These are phyloP conservation scores for Amyloporia xantha DNA, from an alignment of 768 basidiomycete genomes.

Conservation along the genomic window DNA sequence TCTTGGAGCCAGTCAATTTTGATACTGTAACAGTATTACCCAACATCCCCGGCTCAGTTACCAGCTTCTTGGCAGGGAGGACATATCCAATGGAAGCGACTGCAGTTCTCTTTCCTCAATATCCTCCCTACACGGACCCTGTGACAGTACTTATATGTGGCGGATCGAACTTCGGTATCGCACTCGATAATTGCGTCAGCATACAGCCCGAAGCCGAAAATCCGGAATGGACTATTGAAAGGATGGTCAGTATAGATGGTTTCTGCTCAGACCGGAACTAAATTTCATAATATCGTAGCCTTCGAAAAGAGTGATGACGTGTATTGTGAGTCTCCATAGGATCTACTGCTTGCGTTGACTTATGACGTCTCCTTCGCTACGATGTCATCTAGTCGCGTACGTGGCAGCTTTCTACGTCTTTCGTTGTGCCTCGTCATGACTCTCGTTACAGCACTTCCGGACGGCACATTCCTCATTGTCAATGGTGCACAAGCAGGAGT, in stretches of 20 bases:
- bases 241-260: conserved; percentile 56
- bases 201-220: conserved; percentile 59
- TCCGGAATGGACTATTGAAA: conserved; percentile 64
- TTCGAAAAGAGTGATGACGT: conserved; percentile 68
- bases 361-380: not conserved
- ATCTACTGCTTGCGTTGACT: not conserved
- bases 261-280: not conserved
- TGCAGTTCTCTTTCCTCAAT: conserved; percentile 61
- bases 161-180: conserved; percentile 54
- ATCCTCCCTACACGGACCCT: conserved; percentile 69
- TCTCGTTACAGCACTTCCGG: conserved; percentile 41
- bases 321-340: conserved; percentile 40
- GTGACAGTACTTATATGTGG: conserved; percentile 69
- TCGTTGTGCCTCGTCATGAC: not conserved
- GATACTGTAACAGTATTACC: conserved; percentile 53
- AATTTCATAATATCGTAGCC: conserved; percentile 34
- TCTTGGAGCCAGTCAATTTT: conserved; percentile 63
- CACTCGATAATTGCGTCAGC: conserved; percentile 65
- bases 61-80: conserved; percentile 64
- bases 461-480: conserved; percentile 70
- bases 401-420: not conserved
- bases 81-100: conserved; percentile 76
- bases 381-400: not conserved
- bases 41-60: conserved; percentile 70
- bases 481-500: conserved; percentile 68